Conservation (phyloP, 768 basidiomycete genomes). For the Leccinum aurantiacum region DNA sequence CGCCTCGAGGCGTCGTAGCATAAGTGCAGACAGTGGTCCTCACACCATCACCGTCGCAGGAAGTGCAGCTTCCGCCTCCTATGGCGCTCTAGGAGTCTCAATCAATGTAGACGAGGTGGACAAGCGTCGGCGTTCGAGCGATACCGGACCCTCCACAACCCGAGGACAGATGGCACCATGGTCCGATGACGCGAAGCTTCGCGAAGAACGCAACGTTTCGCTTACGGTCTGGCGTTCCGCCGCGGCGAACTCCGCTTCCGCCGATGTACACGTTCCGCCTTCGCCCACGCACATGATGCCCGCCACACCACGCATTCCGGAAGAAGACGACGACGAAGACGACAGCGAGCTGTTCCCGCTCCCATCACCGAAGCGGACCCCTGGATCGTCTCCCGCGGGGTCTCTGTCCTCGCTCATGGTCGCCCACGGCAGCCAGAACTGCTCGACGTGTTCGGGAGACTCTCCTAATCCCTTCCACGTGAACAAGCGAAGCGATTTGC, state of each 20-base stretch:
- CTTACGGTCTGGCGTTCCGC: background rate
- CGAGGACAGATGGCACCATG: background rate
- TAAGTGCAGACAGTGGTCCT: slow-evolving; percentile 37
- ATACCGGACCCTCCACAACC: slow-evolving; percentile 18
- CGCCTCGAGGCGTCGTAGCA: slow-evolving; percentile 57
- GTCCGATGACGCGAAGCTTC: slow-evolving; percentile 1
- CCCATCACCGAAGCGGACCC: slow-evolving; percentile 58
- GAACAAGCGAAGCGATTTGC: slow-evolving; percentile 9
- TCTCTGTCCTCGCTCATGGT: slow-evolving; percentile 29
- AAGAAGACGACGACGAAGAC: slow-evolving; percentile 47
- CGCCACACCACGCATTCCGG: slow-evolving; percentile 30
- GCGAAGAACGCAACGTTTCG: background rate
- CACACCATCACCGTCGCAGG: slow-evolving; percentile 30
- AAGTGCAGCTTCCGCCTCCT: slow-evolving; percentile 31
- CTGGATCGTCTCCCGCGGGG: slow-evolving; percentile 38
- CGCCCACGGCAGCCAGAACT: slow-evolving; percentile 2
- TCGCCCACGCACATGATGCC: slow-evolving; percentile 16
- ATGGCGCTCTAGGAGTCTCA: slow-evolving; percentile 29
- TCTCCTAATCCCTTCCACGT: background rate
- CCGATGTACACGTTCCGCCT: slow-evolving; percentile 2
- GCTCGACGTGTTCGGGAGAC: slow-evolving; percentile 21
- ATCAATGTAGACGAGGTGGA: slow-evolving; percentile 68
- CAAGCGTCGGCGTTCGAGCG: slow-evolving; percentile 50
- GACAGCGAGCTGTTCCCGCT: slow-evolving; percentile 58
- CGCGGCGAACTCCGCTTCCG: background rate